phyloP scores from a whole-genome alignment of 352 stramenopile genomes.

The Pythium rishiriense region DNA sequence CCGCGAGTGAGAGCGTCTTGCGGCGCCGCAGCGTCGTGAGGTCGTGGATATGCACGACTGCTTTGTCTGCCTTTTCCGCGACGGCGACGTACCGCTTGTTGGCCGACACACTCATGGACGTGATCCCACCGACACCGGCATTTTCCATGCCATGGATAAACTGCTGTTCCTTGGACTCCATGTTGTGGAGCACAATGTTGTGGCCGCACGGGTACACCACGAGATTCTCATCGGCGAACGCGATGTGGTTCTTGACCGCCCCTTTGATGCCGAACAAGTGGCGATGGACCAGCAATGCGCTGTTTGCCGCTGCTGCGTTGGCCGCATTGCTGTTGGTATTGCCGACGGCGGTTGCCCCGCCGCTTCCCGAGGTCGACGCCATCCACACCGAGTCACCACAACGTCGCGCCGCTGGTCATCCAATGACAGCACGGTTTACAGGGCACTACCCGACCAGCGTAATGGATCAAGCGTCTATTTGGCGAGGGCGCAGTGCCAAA shows the following conservation, averaged over 20 bases:
- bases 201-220: conserved; percentile 88
- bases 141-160: conserved; percentile 88
- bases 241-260: conserved; percentile 77
- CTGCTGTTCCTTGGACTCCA: conserved; percentile 90
- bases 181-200: conserved; percentile 88
- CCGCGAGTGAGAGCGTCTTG: conserved; percentile 81
- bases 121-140: conserved; percentile 74
- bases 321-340: conserved; percentile 2
- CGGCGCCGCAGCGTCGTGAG: conserved; percentile 78
- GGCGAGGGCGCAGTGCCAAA: no score
- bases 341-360: not conserved
- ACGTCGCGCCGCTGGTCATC: conserved; percentile 2
- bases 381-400: not conserved
- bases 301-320: conserved; percentile 1
- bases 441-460: not conserved
- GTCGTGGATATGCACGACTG: conserved; percentile 91
- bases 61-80: conserved; percentile 81
- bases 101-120: conserved; percentile 74
- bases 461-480: not conserved
- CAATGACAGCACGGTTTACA: not conserved
- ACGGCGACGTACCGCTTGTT: conserved; percentile 89
- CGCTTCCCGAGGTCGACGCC: conserved; percentile 5
- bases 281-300: conserved; percentile 51
- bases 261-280: conserved; percentile 88
- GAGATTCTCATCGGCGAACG: conserved; percentile 84